phyloP scores from a whole-genome alignment of 2,329 filamentous ascomycete genomes.

The Colletotrichum musae region DNA sequence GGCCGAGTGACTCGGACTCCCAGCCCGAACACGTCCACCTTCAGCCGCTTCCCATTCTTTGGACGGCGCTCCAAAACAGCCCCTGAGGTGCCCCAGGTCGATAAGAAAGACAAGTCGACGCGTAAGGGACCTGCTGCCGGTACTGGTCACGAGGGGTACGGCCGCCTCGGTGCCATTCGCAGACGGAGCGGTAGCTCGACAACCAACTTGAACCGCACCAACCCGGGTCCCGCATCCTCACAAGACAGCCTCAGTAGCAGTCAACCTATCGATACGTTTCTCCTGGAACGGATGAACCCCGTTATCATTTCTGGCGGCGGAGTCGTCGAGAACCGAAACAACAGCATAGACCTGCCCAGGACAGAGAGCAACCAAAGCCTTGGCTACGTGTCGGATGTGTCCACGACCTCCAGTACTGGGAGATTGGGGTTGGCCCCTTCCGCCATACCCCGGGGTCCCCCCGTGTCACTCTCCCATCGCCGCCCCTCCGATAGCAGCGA shows the following conservation, averaged over 20 bases:
- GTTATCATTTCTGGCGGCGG: conserved; percentile 77
- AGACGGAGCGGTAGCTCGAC: conserved; percentile 75
- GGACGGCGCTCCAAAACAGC: conserved; percentile 78
- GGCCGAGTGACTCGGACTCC: conserved; percentile 59
- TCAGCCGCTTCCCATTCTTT: conserved; percentile 84
- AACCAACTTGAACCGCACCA: conserved; percentile 62
- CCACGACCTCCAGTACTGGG: conserved; percentile 57
- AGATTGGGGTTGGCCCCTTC: conserved; percentile 68
- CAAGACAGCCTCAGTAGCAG: conserved; percentile 65
- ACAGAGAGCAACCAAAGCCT: conserved; percentile 67
- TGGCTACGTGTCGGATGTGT: conserved; percentile 55
- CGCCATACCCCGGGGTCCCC: conserved; percentile 58
- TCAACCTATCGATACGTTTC: conserved; percentile 67
- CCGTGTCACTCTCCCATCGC: conserved; percentile 48
- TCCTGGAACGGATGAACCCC: conserved; percentile 74
- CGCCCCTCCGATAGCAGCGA: conserved; percentile 71
- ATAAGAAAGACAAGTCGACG: conserved; percentile 70
- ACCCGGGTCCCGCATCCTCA: conserved; percentile 60
- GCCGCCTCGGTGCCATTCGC: conserved; percentile 72
- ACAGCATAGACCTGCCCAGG: conserved; percentile 62
- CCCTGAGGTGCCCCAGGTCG: conserved; percentile 60
- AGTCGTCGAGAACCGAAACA: conserved; percentile 72
- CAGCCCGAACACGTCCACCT: conserved; percentile 70
- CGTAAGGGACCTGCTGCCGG: conserved; percentile 89
- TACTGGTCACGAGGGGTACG: conserved; percentile 94